Evolutionary conservation across 768 basidiomycete genomes (phyloP), one percentile per base, ranked within the genome.

Genomic region (Botryobasidium botryosum): DNA sequence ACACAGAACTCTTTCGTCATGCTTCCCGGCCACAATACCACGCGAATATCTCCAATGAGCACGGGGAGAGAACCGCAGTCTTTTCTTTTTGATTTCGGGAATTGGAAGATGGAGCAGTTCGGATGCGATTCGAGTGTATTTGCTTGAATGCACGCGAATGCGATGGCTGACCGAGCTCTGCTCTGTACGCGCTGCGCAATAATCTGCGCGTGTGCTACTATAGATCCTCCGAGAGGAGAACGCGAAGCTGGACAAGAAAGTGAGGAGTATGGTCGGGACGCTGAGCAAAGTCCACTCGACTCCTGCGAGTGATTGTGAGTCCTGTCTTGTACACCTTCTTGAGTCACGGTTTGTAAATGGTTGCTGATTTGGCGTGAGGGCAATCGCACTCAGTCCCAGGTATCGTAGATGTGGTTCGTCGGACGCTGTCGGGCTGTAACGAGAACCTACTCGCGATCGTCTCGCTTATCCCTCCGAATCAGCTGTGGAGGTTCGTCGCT

Each of bases 271-370:
- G 40, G 32, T 37, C 7, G 51, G 49, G 17, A 29, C 31, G 2
- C 27, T 52, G 18, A 52, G 47, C 28, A 52, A 50, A 25, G 35
- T 52, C 1, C 51, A 52, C 33, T 43, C 50, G 24, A 50, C 49
- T 3, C 49, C 40, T 17, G 35, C 49, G 2, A 17, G 36, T 23
- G 32, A 50, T 26, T 24, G 51, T 50, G n/a, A 38, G 44, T 17
- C 15, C 8, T 18, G 17, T 46, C 4, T 40, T 31, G 7, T 6
- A 31, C 37, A 29, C 26, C 28, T 5, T 28, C 13, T 13, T 43
- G n/a, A n/a, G 17, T 33, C 8, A 33, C 31, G 31, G 17, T 33
- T 8, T 33, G 17, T 33, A 8, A 15, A 44, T 28, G 39, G 6
- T 7, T 23, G 23, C 20, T 18, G 18, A 40, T 31, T n/a, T 18